These are phyloP conservation scores for Termitomyces sp. DNA, from an alignment of 768 basidiomycete species.

Conservation along the genomic window DNA sequence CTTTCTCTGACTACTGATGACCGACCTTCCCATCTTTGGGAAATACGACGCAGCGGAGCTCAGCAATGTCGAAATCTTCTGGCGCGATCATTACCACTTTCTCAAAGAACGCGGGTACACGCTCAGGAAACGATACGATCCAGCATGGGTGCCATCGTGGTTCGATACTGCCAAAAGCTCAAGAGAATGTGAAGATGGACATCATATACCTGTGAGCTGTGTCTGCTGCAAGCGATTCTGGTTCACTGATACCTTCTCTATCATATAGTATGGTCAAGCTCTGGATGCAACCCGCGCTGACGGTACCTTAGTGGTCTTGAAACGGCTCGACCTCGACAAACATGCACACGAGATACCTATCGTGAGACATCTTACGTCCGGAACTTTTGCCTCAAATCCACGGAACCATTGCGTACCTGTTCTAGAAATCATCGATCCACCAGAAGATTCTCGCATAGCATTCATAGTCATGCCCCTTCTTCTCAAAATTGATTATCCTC, in stretches of 20 bases:
- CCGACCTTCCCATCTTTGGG: too few species aligned
- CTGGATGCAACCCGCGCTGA: slow-evolving; percentile 32
- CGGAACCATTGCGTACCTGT: slow-evolving; percentile 32
- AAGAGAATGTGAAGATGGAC: background rate
- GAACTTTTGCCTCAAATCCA: slow-evolving; percentile 14
- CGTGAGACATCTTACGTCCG: slow-evolving; percentile 18
- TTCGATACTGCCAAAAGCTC: background rate
- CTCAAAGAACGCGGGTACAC: background rate
- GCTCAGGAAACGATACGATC: background rate
- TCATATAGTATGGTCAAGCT: background rate
- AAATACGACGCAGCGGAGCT: background rate
- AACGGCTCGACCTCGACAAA: slow-evolving; percentile 11
- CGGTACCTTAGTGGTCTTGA: slow-evolving; percentile 26
- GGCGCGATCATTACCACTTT: background rate
- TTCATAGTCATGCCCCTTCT: slow-evolving; percentile 28
- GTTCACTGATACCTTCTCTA: background rate
- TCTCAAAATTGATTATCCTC: background rate
- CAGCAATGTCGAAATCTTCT: background rate
- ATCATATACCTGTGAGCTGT: background rate
- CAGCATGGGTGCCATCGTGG: background rate
- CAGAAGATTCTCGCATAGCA: slow-evolving; percentile 11
- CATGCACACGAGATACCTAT: slow-evolving; percentile 31
- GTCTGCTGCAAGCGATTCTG: background rate
- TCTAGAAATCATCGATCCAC: slow-evolving; percentile 17
- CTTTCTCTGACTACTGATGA: background rate